These are phyloP conservation scores for Russula abietina DNA, from an alignment of 768 basidiomycete genomes.

Conservation along the genomic window DNA sequence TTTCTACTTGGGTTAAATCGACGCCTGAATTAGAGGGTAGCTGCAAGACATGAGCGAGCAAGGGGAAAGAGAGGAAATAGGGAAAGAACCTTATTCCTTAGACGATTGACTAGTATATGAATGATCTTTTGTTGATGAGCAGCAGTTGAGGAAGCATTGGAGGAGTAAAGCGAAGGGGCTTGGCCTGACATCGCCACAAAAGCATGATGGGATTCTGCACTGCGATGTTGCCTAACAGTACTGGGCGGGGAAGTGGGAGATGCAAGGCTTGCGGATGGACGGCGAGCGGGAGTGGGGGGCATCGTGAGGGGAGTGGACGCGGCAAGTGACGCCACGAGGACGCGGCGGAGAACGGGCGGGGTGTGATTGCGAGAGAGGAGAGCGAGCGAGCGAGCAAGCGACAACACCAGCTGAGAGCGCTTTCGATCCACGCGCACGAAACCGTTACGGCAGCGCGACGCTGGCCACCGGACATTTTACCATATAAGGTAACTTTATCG, in stretches of 20 bases:
- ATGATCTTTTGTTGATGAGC: slow-evolving; percentile 80
- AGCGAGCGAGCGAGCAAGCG: neutral
- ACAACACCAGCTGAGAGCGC: neutral
- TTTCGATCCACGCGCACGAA: slow-evolving; percentile 9
- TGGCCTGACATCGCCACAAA: slow-evolving; percentile 21
- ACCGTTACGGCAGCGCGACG: slow-evolving; percentile 2
- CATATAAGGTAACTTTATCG: neutral
- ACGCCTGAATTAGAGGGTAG: slow-evolving; percentile 82
- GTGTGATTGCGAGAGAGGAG: neutral
- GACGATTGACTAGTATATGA: slow-evolving; percentile 67
- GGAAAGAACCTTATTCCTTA: slow-evolving; percentile 67
- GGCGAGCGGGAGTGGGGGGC: slow-evolving; percentile 45
- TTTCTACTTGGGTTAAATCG: slow-evolving; percentile 65
- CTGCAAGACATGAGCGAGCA: slow-evolving; percentile 37
- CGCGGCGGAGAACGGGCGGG: neutral
- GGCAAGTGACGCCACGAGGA: neutral
- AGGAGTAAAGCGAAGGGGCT: slow-evolving; percentile 32
- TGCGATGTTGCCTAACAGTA: slow-evolving; percentile 50
- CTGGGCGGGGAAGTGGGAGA: slow-evolving; percentile 32
- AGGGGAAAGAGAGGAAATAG: neutral
- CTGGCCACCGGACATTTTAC: neutral
- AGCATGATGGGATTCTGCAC: slow-evolving; percentile 47
- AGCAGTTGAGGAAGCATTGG: slow-evolving; percentile 29
- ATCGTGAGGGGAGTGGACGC: neutral
- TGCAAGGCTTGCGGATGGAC: slow-evolving; percentile 49